phyloP scores from a whole-genome alignment of 352 stramenopile species.

The Pythium vanterpoolii region DNA sequence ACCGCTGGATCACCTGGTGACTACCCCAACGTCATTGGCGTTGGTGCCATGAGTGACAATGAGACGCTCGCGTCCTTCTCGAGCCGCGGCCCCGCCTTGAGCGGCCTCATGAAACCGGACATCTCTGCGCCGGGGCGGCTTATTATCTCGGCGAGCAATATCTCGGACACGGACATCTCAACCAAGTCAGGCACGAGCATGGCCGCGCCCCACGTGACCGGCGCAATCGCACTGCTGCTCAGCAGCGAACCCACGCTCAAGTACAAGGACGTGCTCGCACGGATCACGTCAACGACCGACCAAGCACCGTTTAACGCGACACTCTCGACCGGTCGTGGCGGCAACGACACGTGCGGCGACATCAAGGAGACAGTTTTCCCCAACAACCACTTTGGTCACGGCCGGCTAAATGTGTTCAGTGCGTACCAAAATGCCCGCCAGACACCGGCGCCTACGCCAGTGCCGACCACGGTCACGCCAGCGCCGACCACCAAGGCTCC shows the following conservation, averaged over 20 bases:
- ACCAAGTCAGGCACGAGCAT: slow-evolving; percentile 25
- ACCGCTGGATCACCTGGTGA: slow-evolving; percentile 22
- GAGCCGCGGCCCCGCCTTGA: slow-evolving; percentile 16
- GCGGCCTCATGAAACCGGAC: slow-evolving; percentile 24
- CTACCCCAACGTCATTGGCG: slow-evolving; percentile 26
- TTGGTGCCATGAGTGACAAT: slow-evolving; percentile 22
- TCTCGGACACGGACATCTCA: background rate
- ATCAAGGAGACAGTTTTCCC: background rate
- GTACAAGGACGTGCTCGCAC: slow-evolving; percentile 12
- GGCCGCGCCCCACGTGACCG: slow-evolving; percentile 25
- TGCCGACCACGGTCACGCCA: no score
- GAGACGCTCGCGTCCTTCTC: slow-evolving; percentile 15
- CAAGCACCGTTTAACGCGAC: background rate
- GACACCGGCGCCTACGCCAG: no score
- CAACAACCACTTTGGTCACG: background rate
- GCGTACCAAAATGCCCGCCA: no score
- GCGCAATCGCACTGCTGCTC: slow-evolving; percentile 25
- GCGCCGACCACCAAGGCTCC: no score
- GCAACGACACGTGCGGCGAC: background rate
- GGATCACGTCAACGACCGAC: slow-evolving; percentile 1
- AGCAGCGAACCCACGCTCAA: slow-evolving; percentile 17
- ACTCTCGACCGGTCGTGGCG: background rate
- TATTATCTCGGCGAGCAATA: slow-evolving; percentile 17
- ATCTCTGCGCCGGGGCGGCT: slow-evolving; percentile 19
- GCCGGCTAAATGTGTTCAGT: no score